A percentile compares a stretch with the other conserved stretches of the same genome.
Evolutionary conservation across 495 filamentous ascomycete genomes (phyloP).

Genomic region (Hypoxylon fuscum): DNA sequence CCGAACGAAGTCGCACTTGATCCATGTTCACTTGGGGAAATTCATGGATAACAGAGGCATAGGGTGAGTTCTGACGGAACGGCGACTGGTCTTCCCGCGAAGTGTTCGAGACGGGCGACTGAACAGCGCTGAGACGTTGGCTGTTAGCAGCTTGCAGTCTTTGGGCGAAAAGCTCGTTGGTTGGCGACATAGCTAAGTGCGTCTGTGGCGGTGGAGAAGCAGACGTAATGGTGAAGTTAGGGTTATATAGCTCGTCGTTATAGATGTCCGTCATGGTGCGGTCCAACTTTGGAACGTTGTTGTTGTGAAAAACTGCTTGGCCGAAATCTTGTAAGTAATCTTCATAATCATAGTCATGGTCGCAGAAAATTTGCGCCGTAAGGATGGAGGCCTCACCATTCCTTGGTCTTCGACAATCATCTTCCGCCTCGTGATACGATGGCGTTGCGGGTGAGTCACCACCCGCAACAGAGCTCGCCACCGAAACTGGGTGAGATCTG

Average conservation of each 20-base stretch:
- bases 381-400: conserved; percentile 55
- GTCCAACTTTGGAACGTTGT: conserved; percentile 77
- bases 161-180: conserved; percentile 73
- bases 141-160: conserved; percentile 81
- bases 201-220: conserved; percentile 55
- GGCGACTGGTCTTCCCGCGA: conserved; percentile 78
- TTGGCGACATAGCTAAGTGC: conserved; percentile 62
- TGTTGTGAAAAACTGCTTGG: conserved; percentile 62
- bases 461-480: conserved; percentile 56
- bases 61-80: conserved; percentile 80
- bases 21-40: conserved; percentile 49
- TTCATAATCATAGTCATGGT: conserved; percentile 53
- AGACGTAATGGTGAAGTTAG: conserved; percentile 65
- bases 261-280: conserved; percentile 87
- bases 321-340: conserved; percentile 51
- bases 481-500: too few relatives aligned
- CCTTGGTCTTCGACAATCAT: conserved; percentile 54
- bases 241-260: conserved; percentile 85
- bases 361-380: conserved; percentile 49
- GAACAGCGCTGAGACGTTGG: conserved; percentile 70
- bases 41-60: conserved; percentile 61
- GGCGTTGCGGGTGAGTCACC: conserved; percentile 66
- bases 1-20: conserved; percentile 61
- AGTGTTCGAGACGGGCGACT: conserved; percentile 54
- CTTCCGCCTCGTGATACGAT: conserved; percentile 55